Conservation (phyloP, 805 yeast species). For the Sungouiella blattae region DNA sequence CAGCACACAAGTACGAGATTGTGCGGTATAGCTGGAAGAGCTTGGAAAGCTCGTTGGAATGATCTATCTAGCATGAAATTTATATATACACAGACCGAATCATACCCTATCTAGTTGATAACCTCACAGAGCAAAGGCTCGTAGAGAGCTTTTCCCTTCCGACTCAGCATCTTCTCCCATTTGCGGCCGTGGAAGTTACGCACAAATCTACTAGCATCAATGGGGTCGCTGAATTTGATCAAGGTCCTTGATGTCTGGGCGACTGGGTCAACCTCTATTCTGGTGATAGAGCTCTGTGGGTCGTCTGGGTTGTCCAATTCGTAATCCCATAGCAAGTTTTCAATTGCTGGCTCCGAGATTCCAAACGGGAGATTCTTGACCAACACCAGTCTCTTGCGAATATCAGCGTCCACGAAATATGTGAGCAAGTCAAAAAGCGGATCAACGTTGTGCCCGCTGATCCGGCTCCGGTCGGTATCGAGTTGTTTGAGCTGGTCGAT, state of each 20-base stretch:
- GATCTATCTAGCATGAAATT: no score
- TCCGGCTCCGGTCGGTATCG: constrained; percentile 7
- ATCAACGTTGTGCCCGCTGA: constrained; percentile 5
- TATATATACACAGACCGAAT: neutral
- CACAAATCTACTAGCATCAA: constrained; percentile 50
- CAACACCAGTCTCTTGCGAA: constrained; percentile 28
- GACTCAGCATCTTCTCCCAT: constrained; percentile 29
- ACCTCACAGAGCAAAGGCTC: constrained; percentile 38
- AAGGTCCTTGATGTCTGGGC: constrained; percentile 27
- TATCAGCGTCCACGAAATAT: constrained; percentile 15
- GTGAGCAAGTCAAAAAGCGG: constrained; percentile 15
- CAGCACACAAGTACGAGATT: constrained; percentile 36
- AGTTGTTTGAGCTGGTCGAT: neutral
- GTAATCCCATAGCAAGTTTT: constrained; percentile 47
- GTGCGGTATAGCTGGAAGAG: constrained; percentile 71
- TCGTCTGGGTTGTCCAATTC: constrained; percentile 30
- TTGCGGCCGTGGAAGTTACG: constrained; percentile 50
- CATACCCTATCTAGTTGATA: constrained; percentile 15
- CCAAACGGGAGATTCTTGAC: constrained; percentile 48
- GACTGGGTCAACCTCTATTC: constrained; percentile 24
- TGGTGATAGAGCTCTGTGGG: constrained; percentile 18
- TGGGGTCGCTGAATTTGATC: constrained; percentile 41
- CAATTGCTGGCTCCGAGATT: constrained; percentile 34
- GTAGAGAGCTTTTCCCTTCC: constrained; percentile 27
- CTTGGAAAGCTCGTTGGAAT: constrained; percentile 26